phyloP scores from a whole-genome alignment of 768 basidiomycete genomes.

The Calocera cornea region DNA sequence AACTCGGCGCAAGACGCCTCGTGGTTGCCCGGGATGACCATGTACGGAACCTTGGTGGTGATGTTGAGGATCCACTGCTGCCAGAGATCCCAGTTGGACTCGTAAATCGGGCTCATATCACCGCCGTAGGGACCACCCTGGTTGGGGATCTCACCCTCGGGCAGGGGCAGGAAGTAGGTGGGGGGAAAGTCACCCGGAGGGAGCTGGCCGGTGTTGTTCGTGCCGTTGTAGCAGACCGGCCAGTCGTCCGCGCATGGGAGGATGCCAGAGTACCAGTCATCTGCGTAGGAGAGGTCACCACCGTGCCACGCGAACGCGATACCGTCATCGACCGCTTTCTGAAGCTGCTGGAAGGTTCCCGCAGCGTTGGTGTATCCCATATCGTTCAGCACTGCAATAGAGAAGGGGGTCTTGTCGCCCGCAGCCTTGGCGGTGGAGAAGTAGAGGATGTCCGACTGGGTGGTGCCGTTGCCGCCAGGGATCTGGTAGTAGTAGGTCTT shows the following conservation, averaged over 20 bases:
- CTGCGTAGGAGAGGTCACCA: conserved; percentile 16
- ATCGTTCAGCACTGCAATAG: conserved; percentile 16
- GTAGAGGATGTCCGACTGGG: conserved; percentile 10
- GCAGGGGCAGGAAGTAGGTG: conserved; percentile 12
- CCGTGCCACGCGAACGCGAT: conserved; percentile 16
- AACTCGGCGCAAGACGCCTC: conserved; percentile 17
- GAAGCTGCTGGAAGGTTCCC: conserved; percentile 13
- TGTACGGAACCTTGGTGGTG: conserved; percentile 18
- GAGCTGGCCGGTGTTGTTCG: conserved; percentile 6
- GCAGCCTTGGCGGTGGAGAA: conserved; percentile 14
- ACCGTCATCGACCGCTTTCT: conserved; percentile 14
- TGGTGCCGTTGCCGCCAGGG: conserved; percentile 16
- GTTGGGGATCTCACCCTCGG: conserved; percentile 13
- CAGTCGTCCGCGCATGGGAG: conserved; percentile 13
- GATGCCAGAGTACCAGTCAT: conserved; percentile 17
- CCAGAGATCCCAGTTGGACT: conserved; percentile 16
- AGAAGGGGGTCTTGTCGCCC: conserved; percentile 10
- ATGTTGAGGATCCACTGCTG: conserved; percentile 12
- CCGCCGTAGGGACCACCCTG: conserved; percentile 15
- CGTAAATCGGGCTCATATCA: conserved; percentile 13
- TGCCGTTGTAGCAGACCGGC: conserved; percentile 17
- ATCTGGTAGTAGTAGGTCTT: conserved; percentile 16
- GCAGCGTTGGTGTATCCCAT: conserved; percentile 18
- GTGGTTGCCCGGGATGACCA: conserved; percentile 22
- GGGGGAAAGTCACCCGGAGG: conserved; percentile 9